Evolutionary conservation across 106 monocot genomes (phyloP).

Genomic region (Acorus calamus): DNA sequence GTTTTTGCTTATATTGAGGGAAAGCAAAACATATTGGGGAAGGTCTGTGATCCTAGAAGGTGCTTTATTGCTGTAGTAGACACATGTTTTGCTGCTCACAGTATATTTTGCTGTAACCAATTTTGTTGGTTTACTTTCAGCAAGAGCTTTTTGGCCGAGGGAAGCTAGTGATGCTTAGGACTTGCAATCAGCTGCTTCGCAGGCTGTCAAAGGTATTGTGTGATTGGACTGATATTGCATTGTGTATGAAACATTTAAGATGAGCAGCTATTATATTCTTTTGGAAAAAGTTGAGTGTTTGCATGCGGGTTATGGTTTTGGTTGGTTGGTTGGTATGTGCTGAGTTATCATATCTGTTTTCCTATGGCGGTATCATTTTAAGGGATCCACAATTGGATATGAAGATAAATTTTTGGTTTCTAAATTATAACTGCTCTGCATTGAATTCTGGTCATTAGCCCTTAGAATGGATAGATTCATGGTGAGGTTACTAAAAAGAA

Average conservation of each 20-base stretch:
- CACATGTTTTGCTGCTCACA: background rate
- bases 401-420: no score
- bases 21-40: conserved; percentile 93
- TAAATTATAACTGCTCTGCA: no score
- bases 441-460: no score
- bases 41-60: conserved; percentile 32
- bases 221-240: background rate
- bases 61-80: background rate
- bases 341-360: no score
- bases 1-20: conserved; percentile 94
- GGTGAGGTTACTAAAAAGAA: no score
- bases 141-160: conserved; percentile 98
- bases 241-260: background rate
- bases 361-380: no score
- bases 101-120: conserved; percentile 1
- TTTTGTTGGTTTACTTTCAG: conserved; percentile 26
- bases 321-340: no score
- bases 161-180: conserved; percentile 97
- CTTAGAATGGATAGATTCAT: no score
- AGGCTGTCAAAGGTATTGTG: conserved; percentile 82
- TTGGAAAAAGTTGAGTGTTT: background rate
- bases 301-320: no score
- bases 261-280: background rate
- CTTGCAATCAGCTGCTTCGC: conserved; percentile 98
- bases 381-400: no score